Conservation (phyloP, 2,329 filamentous ascomycete genomes). For the Rutstroemia sp. region DNA sequence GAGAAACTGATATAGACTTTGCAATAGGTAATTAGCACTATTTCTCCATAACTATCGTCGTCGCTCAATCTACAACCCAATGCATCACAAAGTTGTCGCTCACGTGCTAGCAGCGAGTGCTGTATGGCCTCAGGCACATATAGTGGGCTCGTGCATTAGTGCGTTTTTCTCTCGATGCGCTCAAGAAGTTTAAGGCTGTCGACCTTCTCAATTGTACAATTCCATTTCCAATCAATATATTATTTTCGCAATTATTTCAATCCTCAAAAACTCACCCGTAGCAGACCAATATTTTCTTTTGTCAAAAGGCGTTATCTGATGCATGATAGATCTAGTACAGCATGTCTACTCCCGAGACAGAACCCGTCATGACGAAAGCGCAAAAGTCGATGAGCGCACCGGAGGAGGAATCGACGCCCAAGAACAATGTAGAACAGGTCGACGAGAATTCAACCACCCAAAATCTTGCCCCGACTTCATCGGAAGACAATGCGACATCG, state of each 20-base stretch:
- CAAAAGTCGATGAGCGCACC: neutral
- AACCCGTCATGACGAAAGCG: slow-evolving; percentile 3
- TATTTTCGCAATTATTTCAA: neutral
- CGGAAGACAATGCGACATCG: neutral
- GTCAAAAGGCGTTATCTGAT: slow-evolving; percentile 9
- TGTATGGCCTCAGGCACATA: neutral
- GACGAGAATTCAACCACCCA: neutral
- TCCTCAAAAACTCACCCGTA: neutral
- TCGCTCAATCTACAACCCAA: no score
- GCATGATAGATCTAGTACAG: slow-evolving; percentile 9
- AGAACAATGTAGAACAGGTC: slow-evolving; percentile 1
- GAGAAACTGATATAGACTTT: no score
- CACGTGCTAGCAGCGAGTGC: no score
- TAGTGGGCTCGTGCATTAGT: neutral
- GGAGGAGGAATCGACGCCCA: neutral
- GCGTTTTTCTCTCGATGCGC: neutral
- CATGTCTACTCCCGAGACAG: slow-evolving; percentile 8
- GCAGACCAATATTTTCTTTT: slow-evolving; percentile 7
- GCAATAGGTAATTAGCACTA: no score
- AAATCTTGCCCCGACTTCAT: neutral
- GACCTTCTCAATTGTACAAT: neutral
- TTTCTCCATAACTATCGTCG: no score
- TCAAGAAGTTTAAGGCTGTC: neutral
- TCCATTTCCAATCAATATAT: neutral
- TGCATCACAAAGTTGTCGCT: no score